phyloP scores from a whole-genome alignment of 169 alveolate genomes.

The Plasmodium coatneyi region DNA sequence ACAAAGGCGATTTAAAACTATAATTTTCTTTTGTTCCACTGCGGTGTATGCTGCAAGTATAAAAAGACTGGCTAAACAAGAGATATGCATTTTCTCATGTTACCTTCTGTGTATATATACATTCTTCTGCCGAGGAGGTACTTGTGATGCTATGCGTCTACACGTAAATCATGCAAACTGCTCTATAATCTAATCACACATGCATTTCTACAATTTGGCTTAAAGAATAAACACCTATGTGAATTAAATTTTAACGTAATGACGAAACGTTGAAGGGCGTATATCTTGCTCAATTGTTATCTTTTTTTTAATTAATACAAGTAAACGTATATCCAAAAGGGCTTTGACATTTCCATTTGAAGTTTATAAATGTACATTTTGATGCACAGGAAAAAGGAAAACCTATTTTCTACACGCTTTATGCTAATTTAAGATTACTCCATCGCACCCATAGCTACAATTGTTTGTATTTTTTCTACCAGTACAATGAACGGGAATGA shows the following conservation, averaged over 20 bases:
- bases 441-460: neutral
- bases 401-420: neutral
- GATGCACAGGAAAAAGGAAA: neutral
- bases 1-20: neutral
- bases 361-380: neutral
- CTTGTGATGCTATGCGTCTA: neutral
- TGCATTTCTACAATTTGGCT: neutral
- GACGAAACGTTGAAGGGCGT: neutral
- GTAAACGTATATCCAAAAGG: neutral
- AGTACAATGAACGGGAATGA: constrained; percentile 19
- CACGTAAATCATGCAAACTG: neutral
- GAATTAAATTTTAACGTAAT: neutral
- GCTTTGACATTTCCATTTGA: neutral
- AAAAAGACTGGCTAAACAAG: neutral
- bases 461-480: neutral
- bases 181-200: neutral
- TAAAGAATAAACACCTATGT: neutral
- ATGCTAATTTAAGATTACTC: constrained; percentile 10
- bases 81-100: neutral
- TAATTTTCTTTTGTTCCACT: neutral
- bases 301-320: neutral
- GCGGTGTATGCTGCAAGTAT: neutral
- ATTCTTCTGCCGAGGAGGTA: neutral
- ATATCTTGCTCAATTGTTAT: neutral
- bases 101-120: neutral